These are phyloP conservation scores for Clathrospora elynae DNA, from an alignment of 2,329 filamentous ascomycete genomes.

Conservation along the genomic window DNA sequence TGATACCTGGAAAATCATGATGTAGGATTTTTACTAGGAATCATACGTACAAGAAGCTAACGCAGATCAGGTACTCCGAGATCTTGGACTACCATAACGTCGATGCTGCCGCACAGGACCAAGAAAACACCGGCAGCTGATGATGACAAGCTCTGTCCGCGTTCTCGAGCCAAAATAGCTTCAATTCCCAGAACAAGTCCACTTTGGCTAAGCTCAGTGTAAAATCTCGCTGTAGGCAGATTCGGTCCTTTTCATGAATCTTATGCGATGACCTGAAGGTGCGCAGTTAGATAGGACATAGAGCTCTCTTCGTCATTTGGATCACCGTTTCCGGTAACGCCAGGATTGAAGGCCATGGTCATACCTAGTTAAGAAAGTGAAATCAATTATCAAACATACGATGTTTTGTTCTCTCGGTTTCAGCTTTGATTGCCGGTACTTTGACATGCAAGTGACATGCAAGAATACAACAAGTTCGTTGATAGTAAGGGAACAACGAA, in stretches of 20 bases:
- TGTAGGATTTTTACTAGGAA: constrained; percentile 61
- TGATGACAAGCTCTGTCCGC: constrained; percentile 6
- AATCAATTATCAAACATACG: constrained; percentile 14
- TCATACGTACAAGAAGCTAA: constrained; percentile 17
- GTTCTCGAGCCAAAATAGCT: constrained; percentile 16
- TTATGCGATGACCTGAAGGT: constrained; percentile 17
- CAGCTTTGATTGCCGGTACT: too few relatives aligned
- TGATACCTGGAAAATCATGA: constrained; percentile 99
- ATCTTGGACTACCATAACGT: constrained; percentile 99
- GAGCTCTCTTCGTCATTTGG: constrained; percentile 18
- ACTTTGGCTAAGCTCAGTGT: constrained; percentile 18
- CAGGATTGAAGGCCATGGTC: constrained; percentile 9
- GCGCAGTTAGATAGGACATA: constrained; percentile 24
- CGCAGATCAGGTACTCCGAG: constrained; percentile 81
- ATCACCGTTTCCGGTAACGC: constrained; percentile 19
- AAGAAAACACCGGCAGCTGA: constrained; percentile 45
- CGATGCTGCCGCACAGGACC: constrained; percentile 63
- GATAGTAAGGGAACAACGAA: too few relatives aligned
- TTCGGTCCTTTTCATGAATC: constrained; percentile 22
- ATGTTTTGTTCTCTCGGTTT: constrained; percentile 12
- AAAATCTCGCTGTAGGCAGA: constrained; percentile 21
- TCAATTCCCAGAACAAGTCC: constrained; percentile 18
- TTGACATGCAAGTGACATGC: too few relatives aligned
- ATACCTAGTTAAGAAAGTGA: constrained; percentile 21
- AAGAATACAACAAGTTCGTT: too few relatives aligned